Evolutionary conservation across 306 rosid species (phyloP), one percentile per base, ranked within the genome.

Genomic region (Trifolium repens): DNA sequence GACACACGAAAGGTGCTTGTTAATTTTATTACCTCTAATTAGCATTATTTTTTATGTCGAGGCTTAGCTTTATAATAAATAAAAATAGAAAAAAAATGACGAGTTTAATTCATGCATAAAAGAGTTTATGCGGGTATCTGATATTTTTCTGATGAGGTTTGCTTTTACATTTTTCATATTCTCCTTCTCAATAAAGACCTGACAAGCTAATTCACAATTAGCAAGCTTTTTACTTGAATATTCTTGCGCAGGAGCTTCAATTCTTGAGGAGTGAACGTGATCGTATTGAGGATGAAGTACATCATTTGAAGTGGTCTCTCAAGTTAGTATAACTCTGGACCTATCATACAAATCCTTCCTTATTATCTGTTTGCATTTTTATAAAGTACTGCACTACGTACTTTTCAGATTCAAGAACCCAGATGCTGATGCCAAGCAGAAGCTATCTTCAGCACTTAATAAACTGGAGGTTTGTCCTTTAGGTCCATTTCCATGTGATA

Each of bases 231-330:
- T 57, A 46, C 74, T 54, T 63, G 67, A 49, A 35, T 72, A 15
- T 68, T 85, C 30, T 81, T 65, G 55, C 77, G 68, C 88, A 96
- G 99, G 83, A 84, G 85, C 93, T 92, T 75, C 93, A 87, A 58
- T 84, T 74, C 58, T 77, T 92, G 85, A 87, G 98, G 90, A 88
- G 83, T 67, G 88, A 92, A 44, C 96, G 98, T 10, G 93, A 90
- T 78, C 74, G 67, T 63, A 88, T 90, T 75, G 99, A 96, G 85
- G 98, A 92, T 87, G 88, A 89, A 84, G 81, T 96, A 53, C 93
- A 89, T 82, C 91, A 84, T 80, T 66, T 92, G 86, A 86, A 89
- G 87, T 89, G 96, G 96, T 81, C 90, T 80, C 92, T 92, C 70
- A 90, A 82, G 99, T 89, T 74, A 72, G 91, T 82, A 79, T 67